Percentiles rank a stretch among this genome's conserved stretches.
Conservation (phyloP, 345 rosid genomes). For the Diplotaxis tenuifolia region DNA sequence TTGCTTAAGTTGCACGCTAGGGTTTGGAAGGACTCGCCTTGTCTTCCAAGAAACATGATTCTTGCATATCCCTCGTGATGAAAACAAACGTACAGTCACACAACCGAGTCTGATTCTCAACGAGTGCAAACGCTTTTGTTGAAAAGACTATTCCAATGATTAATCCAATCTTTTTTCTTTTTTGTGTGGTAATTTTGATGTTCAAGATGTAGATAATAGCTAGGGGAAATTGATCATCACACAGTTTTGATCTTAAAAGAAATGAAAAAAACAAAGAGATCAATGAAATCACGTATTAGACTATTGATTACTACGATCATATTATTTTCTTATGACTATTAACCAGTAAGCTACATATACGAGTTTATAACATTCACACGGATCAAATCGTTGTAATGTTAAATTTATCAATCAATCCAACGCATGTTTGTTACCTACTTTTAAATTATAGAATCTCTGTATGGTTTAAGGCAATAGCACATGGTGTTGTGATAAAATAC, state of each 20-base stretch:
- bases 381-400: neutral
- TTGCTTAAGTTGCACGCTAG: conserved; percentile 63
- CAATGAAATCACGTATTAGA: conserved; percentile 17
- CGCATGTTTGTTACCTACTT: neutral
- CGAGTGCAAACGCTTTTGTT: conserved; percentile 25
- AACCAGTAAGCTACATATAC: neutral
- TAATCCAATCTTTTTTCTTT: conserved; percentile 2
- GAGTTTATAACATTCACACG: neutral
- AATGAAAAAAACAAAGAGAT: neutral
- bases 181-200: conserved; percentile 15
- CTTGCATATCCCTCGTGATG: conserved; percentile 45
- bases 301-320: neutral
- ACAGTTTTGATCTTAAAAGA: neutral
- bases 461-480: neutral
- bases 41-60: conserved; percentile 43
- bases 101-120: conserved; percentile 18
- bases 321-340: neutral
- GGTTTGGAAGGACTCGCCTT: conserved; percentile 65
- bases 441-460: conserved; percentile 5
- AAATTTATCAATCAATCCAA: neutral
- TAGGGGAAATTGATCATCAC: conserved; percentile 14
- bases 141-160: conserved; percentile 9
- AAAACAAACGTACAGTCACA: conserved; percentile 2
- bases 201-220: conserved; percentile 28
- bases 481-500: neutral